Evolutionary conservation across 2,329 filamentous ascomycete genomes (phyloP), one percentile per base, ranked within the genome.

Genomic region (Gremmenia infestans): DNA sequence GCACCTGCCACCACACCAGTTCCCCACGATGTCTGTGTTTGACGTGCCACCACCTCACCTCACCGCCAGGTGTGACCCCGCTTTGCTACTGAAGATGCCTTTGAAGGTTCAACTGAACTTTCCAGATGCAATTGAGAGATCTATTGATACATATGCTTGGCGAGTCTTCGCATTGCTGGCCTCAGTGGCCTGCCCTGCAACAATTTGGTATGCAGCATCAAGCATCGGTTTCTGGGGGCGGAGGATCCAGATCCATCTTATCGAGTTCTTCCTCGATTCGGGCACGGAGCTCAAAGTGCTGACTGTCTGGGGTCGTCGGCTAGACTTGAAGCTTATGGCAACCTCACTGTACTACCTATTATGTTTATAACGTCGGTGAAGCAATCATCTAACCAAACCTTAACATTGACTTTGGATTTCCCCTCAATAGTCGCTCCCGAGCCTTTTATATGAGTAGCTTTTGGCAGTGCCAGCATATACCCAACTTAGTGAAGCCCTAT

Each of bases 31-130:
- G 28, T 49, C 45, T 15, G 23, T 43, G 36, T 43, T 54, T 45
- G 37, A 54, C 25, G 47, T 50, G 47, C 43, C 47, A 50, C 46
- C 28, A 19, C 28, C 23, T 50, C 53, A 54, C 53, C 53, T 50
- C 53, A 54, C 53, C 53, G 53, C 53, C 36, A 25, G 28, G 50
- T n/a, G 45, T 28, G 45, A 54, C 25, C 46, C 45, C 23, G 22
- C 37, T 46, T 7, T 17, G n/a, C 37, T 50, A 39, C 53, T 35
- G 49, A 25, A 50, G 25, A 15, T 39, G 17, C 25, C 17, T 19
- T 50, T 12, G 8, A 2, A 36, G 8, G 37, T 37, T 39, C 37
- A 40, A 15, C 14, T 37, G 22, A 22, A 22, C 22, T 39, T 22
- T 35, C 48, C 42, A 45, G 42, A 22, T 48, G 46, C 6, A 11